Conservation (phyloP, 371 early-diverging fungal species). For the Lichtheimia corymbifera region DNA sequence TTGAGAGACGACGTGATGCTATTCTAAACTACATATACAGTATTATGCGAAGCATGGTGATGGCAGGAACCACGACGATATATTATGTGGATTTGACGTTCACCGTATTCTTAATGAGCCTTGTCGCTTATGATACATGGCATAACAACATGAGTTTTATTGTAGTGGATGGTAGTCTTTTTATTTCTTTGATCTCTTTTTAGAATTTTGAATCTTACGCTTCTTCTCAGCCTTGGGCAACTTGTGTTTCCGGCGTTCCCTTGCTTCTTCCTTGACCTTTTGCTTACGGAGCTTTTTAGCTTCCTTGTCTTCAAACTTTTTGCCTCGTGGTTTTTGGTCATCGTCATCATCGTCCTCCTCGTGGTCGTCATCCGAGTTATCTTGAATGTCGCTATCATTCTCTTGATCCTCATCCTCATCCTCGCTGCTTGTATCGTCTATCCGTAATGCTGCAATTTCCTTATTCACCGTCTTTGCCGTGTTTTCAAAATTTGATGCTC, state of each 20-base stretch:
- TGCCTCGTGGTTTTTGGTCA: slow-evolving; percentile 53
- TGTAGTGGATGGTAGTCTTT: neutral
- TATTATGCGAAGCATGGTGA: too few relatives aligned
- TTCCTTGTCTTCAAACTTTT: slow-evolving; percentile 85
- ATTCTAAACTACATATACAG: too few relatives aligned
- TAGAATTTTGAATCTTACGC: slow-evolving; percentile 68
- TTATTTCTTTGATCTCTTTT: slow-evolving; percentile 6
- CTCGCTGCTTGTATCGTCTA: slow-evolving; percentile 19
- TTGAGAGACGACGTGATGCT: too few relatives aligned
- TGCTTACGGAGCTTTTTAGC: slow-evolving; percentile 86
- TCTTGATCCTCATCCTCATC: slow-evolving; percentile 29
- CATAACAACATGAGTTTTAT: too few relatives aligned
- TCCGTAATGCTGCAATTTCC: slow-evolving; percentile 6
- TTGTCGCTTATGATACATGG: too few relatives aligned
- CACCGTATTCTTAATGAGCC: too few relatives aligned
- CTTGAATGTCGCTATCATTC: slow-evolving; percentile 34
- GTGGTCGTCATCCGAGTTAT: slow-evolving; percentile 34
- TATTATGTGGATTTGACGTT: too few relatives aligned
- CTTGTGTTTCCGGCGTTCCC: slow-evolving; percentile 91
- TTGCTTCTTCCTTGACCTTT: slow-evolving; percentile 84
- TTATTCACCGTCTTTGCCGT: neutral
- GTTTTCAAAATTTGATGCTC: slow-evolving; percentile 19
- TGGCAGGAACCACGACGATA: too few relatives aligned
- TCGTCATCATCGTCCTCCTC: slow-evolving; percentile 47
- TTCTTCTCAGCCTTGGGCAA: slow-evolving; percentile 96